phyloP scores from a whole-genome alignment of 805 yeast species.

The Hanseniaspora occidentalis region DNA sequence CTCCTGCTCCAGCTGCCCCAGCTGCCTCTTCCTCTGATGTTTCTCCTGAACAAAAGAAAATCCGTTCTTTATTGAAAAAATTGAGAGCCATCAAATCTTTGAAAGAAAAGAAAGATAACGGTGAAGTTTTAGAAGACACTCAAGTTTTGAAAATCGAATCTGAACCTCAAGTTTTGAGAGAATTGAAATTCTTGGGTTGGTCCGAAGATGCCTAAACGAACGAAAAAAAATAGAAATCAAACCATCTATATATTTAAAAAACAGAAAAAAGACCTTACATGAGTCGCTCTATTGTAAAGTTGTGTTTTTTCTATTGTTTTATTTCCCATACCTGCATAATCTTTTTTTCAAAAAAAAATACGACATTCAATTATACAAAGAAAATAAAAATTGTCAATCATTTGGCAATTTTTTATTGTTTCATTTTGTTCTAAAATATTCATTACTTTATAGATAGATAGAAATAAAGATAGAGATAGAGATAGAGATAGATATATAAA shows the following conservation, averaged over 20 bases:
- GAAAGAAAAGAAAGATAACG: constrained; percentile 71
- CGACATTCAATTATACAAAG: too few relatives aligned
- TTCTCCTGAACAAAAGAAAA: constrained; percentile 82
- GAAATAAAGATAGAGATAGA: too few relatives aligned
- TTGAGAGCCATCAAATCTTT: constrained; percentile 89
- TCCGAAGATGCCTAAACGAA: too few relatives aligned
- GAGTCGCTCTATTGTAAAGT: neutral
- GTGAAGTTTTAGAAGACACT: constrained; percentile 83
- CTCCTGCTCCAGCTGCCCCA: constrained; percentile 9
- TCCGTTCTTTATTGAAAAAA: constrained; percentile 81
- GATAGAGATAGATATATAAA: too few relatives aligned
- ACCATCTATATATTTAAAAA: neutral
- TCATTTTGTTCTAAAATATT: too few relatives aligned
- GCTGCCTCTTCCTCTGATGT: constrained; percentile 13
- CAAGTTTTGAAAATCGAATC: constrained; percentile 82
- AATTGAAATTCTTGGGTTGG: constrained; percentile 71
- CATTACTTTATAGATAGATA: too few relatives aligned
- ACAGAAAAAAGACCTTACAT: neutral
- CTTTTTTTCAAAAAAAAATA: too few relatives aligned
- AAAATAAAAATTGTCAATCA: too few relatives aligned
- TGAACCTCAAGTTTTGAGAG: constrained; percentile 68
- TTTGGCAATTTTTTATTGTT: too few relatives aligned
- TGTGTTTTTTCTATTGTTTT: neutral
- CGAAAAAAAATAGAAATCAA: neutral
- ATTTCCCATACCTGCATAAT: too few relatives aligned